phyloP scores from a whole-genome alignment of 78 protist genomes.

The Dictyostelium intermedium region DNA sequence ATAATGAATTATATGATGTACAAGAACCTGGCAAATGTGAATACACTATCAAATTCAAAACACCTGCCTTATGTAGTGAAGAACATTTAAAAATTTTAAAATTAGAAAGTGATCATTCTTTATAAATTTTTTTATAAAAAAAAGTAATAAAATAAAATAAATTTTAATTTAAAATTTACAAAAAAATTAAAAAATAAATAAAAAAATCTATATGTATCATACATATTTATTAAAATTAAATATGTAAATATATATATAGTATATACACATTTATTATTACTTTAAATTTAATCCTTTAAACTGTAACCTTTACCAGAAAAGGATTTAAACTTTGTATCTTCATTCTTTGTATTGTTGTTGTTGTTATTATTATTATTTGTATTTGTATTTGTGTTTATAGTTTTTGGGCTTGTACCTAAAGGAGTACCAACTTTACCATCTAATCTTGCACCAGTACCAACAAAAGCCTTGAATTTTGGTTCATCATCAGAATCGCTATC shows the following conservation, averaged over 20 bases:
- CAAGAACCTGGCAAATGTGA: conserved; percentile 88
- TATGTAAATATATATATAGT: background rate
- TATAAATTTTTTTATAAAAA: background rate
- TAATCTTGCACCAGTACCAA: conserved; percentile 45
- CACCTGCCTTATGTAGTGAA: conserved; percentile 85
- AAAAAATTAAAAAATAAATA: too few species aligned
- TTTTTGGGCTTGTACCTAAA: conserved; percentile 7
- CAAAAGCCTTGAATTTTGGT: conserved; percentile 67
- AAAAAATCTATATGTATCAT: too few species aligned
- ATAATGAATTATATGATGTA: conserved; percentile 50
- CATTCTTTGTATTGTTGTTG: background rate
- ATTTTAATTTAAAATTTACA: too few species aligned
- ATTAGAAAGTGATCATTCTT: conserved; percentile 43
- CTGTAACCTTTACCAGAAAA: conserved; percentile 75
- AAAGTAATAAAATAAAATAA: too few species aligned
- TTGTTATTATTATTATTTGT: background rate
- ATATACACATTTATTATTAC: background rate
- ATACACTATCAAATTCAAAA: conserved; percentile 75
- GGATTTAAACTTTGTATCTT: conserved; percentile 18
- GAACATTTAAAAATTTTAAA: conserved; percentile 35
- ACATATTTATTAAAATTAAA: too few species aligned
- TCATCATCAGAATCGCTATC: conserved; percentile 51
- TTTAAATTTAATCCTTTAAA: conserved; percentile 28
- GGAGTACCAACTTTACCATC: conserved; percentile 65
- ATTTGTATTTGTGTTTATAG: background rate